Evolutionary conservation across 2,329 filamentous ascomycete species (phyloP), one percentile per base, ranked within the genome.

Genomic region (Ophiobolus disseminans): DNA sequence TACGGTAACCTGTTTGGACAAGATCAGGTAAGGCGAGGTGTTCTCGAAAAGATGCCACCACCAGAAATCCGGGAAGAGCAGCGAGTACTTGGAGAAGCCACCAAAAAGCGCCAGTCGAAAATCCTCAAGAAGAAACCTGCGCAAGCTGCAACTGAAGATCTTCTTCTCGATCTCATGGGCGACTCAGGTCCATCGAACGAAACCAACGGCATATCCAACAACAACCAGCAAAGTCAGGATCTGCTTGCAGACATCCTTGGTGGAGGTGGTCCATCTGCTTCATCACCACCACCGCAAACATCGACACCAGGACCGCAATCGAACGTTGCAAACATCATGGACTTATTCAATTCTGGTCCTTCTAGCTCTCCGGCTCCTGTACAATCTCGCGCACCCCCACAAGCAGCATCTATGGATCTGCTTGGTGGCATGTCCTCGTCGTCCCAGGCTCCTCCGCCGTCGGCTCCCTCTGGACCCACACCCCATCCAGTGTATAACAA

Each of bases 41-140:
- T 99, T 2, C 79, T 99, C 9, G 94, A 99, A 76, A 95, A 94
- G 73, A 99, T 99, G 95, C 94, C 94, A 6, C 85, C 94, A 1
- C 94, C 94, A 7, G 93, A 97, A 73, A 97, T 99, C 66, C 91
- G 93, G 59, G 94, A 99, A 71, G 91, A 96, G 72, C 93, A 94
- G 45, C 83, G 93, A 51, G 92, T 97, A 3, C 80, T 99, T 14
- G 92, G 92, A 34, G 89, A 93, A 65, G 87, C 91, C 1, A 80
- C 85, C 30, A 70, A 74, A 50, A 78, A 78, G 62, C 71, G 77
- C 38, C 74, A 75, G 44, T 75, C 84, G 39, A 81, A 85, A 50
- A 70, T 82, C n/a, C 69, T 80, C 40, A 85, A 91, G 49, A 86
- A 91, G 49, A 84, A 84, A 65, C 82, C 86, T 21, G 81, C 87